Evolutionary conservation across 257 asterid genomes (phyloP), one percentile per base, ranked within the genome.

Genomic region (Nicotiana benthamiana): DNA sequence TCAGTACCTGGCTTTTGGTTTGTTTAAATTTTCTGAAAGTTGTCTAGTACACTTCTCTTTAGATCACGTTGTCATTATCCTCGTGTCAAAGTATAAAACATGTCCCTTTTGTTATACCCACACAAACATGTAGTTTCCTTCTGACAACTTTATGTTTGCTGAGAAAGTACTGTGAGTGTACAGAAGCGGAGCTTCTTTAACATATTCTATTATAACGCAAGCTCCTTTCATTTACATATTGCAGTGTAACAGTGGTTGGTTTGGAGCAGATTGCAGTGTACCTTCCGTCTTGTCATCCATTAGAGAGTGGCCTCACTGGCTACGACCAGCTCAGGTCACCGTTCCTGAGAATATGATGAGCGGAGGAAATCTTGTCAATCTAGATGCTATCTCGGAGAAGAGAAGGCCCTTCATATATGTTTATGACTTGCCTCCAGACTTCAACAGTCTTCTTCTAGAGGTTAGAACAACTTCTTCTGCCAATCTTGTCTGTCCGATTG

Each of bases 241-340:
- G 87, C 87, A 96, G 99, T 96, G 99, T 85, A 86, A 84, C 34
- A 92, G 79, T 17, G 97, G 98, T 53, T 96, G 99, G 99, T 92
- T 90, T 26, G 99, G 99, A 80, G 91, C 84, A 75, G 99, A 96
- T 87, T 96, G 99, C 80, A 93, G 98, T 82, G 57, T 89, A 81
- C 99, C 99, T 75, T 92, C 99, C 51, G 92, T 89, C 88, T 64
- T 86, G 68, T 89, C 96, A 48, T 86, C 98, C 81, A 84, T 94
- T 57, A 83, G 67, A 75, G 92, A 88, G 83, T 96, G 97, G 98
- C 97, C 99, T 57, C 83, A 77, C 80, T 96, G 98, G 99, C 93
- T 96, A 79, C 90, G 87, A 86, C 99, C 98, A n/a, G 91, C 94
- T 3, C 89, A 87, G 56, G 80, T 94, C 56, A 86, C 75, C 34